Conservation (phyloP, 2,329 filamentous ascomycete genomes). For the Sarocladiaceae sp. region DNA sequence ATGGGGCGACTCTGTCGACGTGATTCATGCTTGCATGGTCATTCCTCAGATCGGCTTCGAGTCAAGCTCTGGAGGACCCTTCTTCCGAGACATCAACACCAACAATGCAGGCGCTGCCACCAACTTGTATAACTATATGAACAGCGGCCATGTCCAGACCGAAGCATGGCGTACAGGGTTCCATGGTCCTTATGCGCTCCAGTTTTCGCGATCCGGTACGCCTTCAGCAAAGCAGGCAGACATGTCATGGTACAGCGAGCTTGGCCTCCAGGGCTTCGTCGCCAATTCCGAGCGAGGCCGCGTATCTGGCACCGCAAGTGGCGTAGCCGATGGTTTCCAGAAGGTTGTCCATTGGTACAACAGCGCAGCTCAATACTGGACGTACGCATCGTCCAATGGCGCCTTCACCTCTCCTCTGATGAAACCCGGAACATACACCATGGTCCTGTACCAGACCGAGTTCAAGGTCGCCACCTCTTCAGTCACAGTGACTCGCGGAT, state of each 20-base stretch:
- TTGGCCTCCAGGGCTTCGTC: constrained; percentile 56
- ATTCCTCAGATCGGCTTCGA: constrained; percentile 46
- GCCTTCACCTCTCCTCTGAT: constrained; percentile 61
- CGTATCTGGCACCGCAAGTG: constrained; percentile 57
- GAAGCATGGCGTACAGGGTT: constrained; percentile 59
- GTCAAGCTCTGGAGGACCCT: constrained; percentile 61
- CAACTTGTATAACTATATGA: constrained; percentile 65
- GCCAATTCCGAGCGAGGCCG: constrained; percentile 51
- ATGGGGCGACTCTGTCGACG: constrained; percentile 37
- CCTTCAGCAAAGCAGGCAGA: constrained; percentile 45
- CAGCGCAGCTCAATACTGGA: constrained; percentile 60
- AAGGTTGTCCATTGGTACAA: constrained; percentile 65
- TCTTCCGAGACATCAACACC: constrained; percentile 61
- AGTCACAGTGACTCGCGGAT: constrained; percentile 46
- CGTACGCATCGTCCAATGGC: constrained; percentile 48
- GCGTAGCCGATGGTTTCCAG: constrained; percentile 45
- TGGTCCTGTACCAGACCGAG: constrained; percentile 60
- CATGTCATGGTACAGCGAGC: constrained; percentile 54
- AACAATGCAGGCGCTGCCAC: constrained; percentile 58
- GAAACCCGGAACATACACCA: constrained; percentile 66
- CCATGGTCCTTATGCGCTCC: constrained; percentile 61
- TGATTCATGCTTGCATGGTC: constrained; percentile 58
- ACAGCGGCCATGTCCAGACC: constrained; percentile 60
- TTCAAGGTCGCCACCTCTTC: constrained; percentile 46
- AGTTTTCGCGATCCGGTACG: constrained; percentile 54